Evolutionary conservation across 2,329 filamentous ascomycete genomes (phyloP).

Genomic region (Penicillium freii): DNA sequence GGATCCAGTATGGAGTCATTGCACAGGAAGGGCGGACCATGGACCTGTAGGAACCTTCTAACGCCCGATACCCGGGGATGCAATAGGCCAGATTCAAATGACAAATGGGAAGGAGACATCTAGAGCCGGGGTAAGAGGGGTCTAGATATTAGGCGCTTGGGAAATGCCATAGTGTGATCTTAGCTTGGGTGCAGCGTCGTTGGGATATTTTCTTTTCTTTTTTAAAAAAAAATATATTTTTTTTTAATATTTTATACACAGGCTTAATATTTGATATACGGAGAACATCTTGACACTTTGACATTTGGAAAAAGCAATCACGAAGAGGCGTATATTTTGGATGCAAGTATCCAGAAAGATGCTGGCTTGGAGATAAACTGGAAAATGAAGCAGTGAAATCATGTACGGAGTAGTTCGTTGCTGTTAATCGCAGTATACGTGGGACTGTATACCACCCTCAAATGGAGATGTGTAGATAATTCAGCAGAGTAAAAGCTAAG

Average conservation of each 20-base stretch:
- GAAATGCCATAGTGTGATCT: not conserved
- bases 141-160: not conserved
- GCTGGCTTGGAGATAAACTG: not conserved
- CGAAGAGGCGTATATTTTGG: not conserved
- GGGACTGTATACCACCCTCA: not conserved
- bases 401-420: not conserved
- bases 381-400: not conserved
- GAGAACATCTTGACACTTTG: not conserved
- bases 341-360: constrained; percentile 2
- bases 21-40: constrained; percentile 5
- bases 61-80: constrained; percentile 14
- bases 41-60: constrained; percentile 2
- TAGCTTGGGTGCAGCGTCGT: not conserved
- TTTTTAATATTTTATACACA: not conserved
- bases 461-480: not conserved
- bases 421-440: not conserved
- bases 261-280: not conserved
- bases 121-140: not conserved
- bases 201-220: not conserved
- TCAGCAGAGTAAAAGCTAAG: not conserved
- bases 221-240: not conserved
- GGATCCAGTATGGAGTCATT: not conserved
- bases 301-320: constrained; percentile 5
- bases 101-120: constrained; percentile 5
- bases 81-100: constrained; percentile 13